Base-by-base conservation (phyloP, 129 eudicot species). In the Smallanthus sonchifolius region DNA sequence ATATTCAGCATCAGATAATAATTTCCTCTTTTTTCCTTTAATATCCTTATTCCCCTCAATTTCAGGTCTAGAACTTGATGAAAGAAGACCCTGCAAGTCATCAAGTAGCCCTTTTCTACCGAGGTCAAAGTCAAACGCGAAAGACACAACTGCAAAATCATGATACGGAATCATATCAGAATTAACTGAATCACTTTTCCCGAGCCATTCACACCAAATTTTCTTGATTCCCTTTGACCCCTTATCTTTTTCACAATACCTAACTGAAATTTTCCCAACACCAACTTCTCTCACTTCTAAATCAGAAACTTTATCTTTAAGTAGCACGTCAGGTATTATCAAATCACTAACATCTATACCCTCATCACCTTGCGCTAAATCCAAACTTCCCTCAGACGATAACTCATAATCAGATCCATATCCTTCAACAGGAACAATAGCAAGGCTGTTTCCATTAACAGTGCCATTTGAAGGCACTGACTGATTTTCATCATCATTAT, bases 141-240 rank as follows among this genome's bases (percentile, higher is more conserved):
- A 92, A 0, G 91, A 82, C 28, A 92, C 87, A 67, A 92, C 54
- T 8, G 91, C 93, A 78, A 87, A 87, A 65, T 83, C 97, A 82
- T 85, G 91, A 55, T 70, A 83, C 4, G 76, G 84, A 20, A 80
- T 59, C 77, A 28, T 63, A 65, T 47, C 20, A 8, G 20, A 38
- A 69, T 80, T 66, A 62, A 47, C 77, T 60, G 73, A 62, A 59
- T 10, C 75, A 44, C n/a, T 65, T 40, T 79, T 83, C 45, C 89
- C 97, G 19, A 92, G 71, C 97, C 97, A 92, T 52, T 89, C 97
- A 60, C 89, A 89, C 97, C 96, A 92, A 67, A 92, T 83, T 67
- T 80, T 78, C 34, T 45, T 79, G 55, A 89, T 83, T 32, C 77
- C 85, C 32, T 79, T 75, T 7, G 77, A 63, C 48, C 38, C 75